These are phyloP conservation scores for Erythrophleum ivorense DNA, from an alignment of 331 rosid species.

Conservation along the genomic window DNA sequence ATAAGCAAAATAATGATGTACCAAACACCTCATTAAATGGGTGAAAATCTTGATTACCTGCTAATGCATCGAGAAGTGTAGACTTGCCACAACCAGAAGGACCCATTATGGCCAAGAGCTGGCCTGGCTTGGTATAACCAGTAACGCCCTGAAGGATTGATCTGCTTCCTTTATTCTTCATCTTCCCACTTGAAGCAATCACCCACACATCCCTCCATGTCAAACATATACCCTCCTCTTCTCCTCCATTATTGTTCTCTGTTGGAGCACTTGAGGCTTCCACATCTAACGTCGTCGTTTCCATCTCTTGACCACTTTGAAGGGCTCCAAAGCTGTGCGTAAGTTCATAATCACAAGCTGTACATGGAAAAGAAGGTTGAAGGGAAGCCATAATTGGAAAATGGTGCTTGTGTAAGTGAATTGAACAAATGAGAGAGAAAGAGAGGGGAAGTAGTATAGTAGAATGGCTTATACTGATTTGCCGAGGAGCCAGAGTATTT, in stretches of 20 bases:
- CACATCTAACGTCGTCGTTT: neutral
- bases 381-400: no score
- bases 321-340: no score
- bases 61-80: conserved; percentile 77
- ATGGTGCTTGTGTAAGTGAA: no score
- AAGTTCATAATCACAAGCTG: no score
- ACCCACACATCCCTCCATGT: conserved; percentile 82
- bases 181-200: conserved; percentile 43
- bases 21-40: no score
- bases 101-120: conserved; percentile 80
- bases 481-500: no score
- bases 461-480: no score
- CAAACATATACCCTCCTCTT: conserved; percentile 53
- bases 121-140: conserved; percentile 71
- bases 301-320: neutral
- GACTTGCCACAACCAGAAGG: conserved; percentile 91
- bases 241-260: neutral
- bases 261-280: neutral
- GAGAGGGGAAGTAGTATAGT: no score
- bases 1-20: no score
- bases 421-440: no score
- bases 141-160: conserved; percentile 61
- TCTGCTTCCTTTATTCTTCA: conserved; percentile 37
- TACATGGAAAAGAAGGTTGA: no score
- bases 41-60: conserved; percentile 45